phyloP scores from a whole-genome alignment of 768 basidiomycete species.

The Russula sp. region DNA sequence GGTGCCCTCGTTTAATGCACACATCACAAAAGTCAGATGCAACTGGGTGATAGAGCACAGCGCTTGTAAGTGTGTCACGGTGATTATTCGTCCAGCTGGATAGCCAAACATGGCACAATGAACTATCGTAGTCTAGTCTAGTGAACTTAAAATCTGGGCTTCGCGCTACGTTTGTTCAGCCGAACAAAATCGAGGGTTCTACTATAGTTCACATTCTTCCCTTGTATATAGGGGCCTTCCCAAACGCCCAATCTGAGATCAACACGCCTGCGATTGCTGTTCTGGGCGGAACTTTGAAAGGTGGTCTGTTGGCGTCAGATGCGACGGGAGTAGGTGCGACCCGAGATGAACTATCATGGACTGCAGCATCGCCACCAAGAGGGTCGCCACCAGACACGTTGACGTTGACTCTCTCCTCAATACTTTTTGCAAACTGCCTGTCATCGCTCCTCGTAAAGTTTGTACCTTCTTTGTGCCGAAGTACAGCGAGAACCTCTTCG shows the following conservation, averaged over 20 bases:
- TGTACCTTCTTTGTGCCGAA: slow-evolving; percentile 51
- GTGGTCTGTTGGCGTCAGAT: slow-evolving; percentile 34
- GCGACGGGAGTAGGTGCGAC: slow-evolving; percentile 25
- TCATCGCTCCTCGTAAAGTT: slow-evolving; percentile 44
- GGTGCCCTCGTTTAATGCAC: neutral
- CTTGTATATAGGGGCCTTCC: slow-evolving; percentile 35
- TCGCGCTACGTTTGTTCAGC: slow-evolving; percentile 1
- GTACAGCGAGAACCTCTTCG: slow-evolving; percentile 57
- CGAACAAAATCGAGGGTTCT: neutral
- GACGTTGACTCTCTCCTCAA: slow-evolving; percentile 33
- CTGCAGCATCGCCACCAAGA: slow-evolving; percentile 30
- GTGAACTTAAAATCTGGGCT: neutral
- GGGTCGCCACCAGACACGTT: slow-evolving; percentile 20
- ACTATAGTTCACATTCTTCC: slow-evolving; percentile 14
- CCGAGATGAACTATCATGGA: slow-evolving; percentile 25
- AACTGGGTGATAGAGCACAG: neutral
- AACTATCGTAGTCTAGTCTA: neutral
- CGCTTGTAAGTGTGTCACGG: too few relatives aligned
- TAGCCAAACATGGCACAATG: neutral
- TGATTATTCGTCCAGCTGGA: too few relatives aligned
- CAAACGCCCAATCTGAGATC: slow-evolving; percentile 74
- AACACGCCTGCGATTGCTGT: slow-evolving; percentile 83
- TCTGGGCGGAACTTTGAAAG: slow-evolving; percentile 68
- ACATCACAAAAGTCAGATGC: neutral
- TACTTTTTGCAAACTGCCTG: slow-evolving; percentile 41